Evolutionary conservation across 768 basidiomycete genomes (phyloP).

Genomic region (Hypholoma sublateritium): DNA sequence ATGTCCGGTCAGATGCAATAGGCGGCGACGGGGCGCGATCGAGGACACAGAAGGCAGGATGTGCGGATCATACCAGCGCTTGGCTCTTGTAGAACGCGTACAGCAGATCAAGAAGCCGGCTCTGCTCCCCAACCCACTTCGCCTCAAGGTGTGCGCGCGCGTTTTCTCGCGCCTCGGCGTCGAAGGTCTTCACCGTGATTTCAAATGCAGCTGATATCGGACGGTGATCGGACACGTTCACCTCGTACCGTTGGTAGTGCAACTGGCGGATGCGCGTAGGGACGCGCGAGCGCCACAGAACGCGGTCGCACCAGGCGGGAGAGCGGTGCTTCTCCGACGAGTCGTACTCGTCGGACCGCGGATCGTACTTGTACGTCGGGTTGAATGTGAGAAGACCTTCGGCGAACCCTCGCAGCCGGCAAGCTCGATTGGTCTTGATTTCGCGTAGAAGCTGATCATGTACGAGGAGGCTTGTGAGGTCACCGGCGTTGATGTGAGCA

Average conservation of each 20-base stretch:
- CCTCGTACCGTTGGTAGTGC: slow-evolving; percentile 82
- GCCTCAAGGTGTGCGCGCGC: slow-evolving; percentile 57
- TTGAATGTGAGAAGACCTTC: slow-evolving; percentile 83
- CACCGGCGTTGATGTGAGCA: slow-evolving; percentile 63
- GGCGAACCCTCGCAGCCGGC: slow-evolving; percentile 78
- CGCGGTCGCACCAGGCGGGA: slow-evolving; percentile 97
- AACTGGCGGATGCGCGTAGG: slow-evolving; percentile 59
- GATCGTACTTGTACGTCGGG: slow-evolving; percentile 97
- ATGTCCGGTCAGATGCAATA: not conserved
- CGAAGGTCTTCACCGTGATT: slow-evolving; percentile 72
- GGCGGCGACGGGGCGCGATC: not conserved
- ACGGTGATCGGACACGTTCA: slow-evolving; percentile 86
- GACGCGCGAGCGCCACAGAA: slow-evolving; percentile 71
- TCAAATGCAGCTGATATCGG: slow-evolving; percentile 82
- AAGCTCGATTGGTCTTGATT: slow-evolving; percentile 83
- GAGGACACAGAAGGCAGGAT: not conserved
- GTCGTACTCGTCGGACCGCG: slow-evolving; percentile 76
- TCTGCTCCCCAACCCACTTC: slow-evolving; percentile 53
- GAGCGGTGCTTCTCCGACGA: slow-evolving; percentile 83
- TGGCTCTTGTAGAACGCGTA: slow-evolving; percentile 41
- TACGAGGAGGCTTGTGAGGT: slow-evolving; percentile 58
- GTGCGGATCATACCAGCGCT: slow-evolving; percentile 24
- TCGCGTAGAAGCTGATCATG: slow-evolving; percentile 93
- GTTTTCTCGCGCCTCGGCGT: slow-evolving; percentile 52
- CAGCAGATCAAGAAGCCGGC: slow-evolving; percentile 36